A percentile compares a stretch with the other conserved stretches of the same genome.
These are phyloP conservation scores for Taphrina communis DNA, from an alignment of 1,139 yeast species.

Conservation along the genomic window DNA sequence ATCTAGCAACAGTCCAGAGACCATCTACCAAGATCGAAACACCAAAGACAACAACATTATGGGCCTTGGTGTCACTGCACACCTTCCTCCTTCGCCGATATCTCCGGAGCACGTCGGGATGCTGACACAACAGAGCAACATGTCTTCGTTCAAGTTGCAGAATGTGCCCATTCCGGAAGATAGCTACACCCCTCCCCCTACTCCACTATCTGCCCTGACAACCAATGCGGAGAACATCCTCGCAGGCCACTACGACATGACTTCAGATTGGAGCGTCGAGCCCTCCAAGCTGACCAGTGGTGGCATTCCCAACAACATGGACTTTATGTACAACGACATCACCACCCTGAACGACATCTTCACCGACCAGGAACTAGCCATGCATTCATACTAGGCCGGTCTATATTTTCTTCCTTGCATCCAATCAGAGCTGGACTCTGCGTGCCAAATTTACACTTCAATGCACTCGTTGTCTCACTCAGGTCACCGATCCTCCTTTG, in stretches of 20 bases:
- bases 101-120: constrained; percentile 23
- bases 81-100: constrained; percentile 30
- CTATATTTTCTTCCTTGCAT: too few species aligned
- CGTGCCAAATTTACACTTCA: too few species aligned
- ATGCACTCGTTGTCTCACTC: neutral
- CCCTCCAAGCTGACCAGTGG: neutral
- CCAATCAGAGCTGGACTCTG: too few species aligned
- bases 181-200: constrained; percentile 27
- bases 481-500: too few species aligned
- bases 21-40: neutral
- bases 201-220: constrained; percentile 34
- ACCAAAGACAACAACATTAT: neutral
- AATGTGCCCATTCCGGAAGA: constrained; percentile 1
- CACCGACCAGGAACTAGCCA: constrained; percentile 7
- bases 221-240: constrained; percentile 16
- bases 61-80: neutral
- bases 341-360: constrained; percentile 18
- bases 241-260: constrained; percentile 4
- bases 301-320: neutral
- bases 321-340: constrained; percentile 12
- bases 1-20: constrained; percentile 12
- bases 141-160: constrained; percentile 1
- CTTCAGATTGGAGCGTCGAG: constrained; percentile 6
- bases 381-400: constrained; percentile 7
- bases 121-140: neutral